Conservation (phyloP, 495 filamentous ascomycete genomes). For the Xylaria bambusicola region DNA sequence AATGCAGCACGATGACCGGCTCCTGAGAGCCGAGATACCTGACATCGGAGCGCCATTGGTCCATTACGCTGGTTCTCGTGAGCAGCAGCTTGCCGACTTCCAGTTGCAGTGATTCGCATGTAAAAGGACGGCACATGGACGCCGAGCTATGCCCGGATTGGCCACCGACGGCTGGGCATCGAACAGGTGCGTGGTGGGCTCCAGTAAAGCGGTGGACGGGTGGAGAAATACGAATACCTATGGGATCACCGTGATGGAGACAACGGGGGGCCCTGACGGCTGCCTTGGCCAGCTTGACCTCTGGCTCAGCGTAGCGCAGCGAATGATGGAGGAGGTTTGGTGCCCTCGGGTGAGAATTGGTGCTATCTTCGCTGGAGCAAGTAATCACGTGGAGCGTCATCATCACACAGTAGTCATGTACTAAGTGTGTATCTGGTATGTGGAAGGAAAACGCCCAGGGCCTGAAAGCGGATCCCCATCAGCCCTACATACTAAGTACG, state of each 20-base stretch:
- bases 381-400: constrained; percentile 1
- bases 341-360: background rate
- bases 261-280: too few species aligned
- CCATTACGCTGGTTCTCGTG: background rate
- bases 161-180: constrained; percentile 9
- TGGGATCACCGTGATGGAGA: background rate
- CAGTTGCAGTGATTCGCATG: constrained; percentile 5
- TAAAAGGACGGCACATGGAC: constrained; percentile 10
- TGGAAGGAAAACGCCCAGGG: background rate
- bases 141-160: constrained; percentile 8
- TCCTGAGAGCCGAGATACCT: constrained; percentile 1
- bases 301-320: constrained; percentile 7
- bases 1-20: background rate
- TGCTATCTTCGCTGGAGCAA: background rate
- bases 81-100: constrained; percentile 10
- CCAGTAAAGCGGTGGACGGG: constrained; percentile 5
- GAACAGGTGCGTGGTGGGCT: constrained; percentile 6
- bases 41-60: constrained; percentile 7
- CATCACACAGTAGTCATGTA: background rate
- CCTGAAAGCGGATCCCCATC: background rate
- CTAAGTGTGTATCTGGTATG: background rate
- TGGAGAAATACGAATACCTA: background rate
- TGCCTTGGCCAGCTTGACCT: too few species aligned
- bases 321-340: constrained; percentile 10
- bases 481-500: too few species aligned